Evolutionary conservation across 2,329 filamentous ascomycete species (phyloP).

Genomic region (Corinectria fuckeliana): DNA sequence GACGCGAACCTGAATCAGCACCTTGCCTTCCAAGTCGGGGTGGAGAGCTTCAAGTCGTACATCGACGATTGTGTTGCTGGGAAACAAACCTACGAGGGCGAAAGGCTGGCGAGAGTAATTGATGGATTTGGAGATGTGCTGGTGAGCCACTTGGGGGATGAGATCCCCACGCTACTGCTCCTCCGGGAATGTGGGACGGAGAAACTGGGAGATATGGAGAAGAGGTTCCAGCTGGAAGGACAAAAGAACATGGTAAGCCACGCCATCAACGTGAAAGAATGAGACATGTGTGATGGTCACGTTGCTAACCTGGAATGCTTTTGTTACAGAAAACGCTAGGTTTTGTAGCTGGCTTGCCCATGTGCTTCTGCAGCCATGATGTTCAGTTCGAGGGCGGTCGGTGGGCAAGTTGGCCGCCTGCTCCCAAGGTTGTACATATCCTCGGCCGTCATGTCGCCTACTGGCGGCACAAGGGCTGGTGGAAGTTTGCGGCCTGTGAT

Average conservation of each 20-base stretch:
- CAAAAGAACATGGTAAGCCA: constrained; percentile 8
- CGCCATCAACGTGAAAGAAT: not conserved
- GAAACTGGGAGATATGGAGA: not conserved
- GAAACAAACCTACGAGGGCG: not conserved
- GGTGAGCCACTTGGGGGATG: constrained; percentile 1
- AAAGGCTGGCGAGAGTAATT: not conserved
- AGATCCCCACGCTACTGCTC: constrained; percentile 4
- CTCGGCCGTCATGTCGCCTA: constrained; percentile 2
- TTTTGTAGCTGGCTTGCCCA: not conserved
- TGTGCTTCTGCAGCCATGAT: constrained; percentile 9
- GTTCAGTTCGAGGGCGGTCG: not conserved
- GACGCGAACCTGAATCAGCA: constrained; percentile 48
- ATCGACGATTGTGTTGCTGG: not conserved
- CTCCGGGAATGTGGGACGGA: constrained; percentile 1
- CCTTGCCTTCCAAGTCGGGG: constrained; percentile 41
- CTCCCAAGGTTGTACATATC: not conserved
- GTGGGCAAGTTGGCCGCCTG: constrained; percentile 10
- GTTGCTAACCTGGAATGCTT: not conserved
- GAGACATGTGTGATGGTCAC: too few relatives aligned
- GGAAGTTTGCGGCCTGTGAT: constrained; percentile 10
- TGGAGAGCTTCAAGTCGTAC: constrained; percentile 30
- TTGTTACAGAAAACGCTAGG: constrained; percentile 5
- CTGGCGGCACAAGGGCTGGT: constrained; percentile 11
- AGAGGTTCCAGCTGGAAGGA: not conserved
- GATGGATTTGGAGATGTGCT: constrained; percentile 7